Conservation (phyloP, 2,329 filamentous ascomycete species). For the Curvularia hawaiiensis region DNA sequence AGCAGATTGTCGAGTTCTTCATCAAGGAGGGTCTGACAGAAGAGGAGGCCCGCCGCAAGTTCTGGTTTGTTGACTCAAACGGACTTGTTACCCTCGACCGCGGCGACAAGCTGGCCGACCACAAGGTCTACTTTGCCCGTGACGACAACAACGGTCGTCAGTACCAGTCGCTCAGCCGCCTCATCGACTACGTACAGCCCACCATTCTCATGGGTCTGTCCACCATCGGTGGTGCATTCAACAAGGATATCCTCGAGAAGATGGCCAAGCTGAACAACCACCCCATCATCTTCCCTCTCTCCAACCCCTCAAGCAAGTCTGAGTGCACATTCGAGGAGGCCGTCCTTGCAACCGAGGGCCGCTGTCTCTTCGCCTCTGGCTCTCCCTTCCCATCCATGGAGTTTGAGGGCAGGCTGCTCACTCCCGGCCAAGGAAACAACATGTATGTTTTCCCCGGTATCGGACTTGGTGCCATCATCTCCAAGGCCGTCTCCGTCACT, state of each 20-base stretch:
- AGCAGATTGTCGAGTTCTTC: slow-evolving; percentile 97
- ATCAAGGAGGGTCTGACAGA: slow-evolving; percentile 89
- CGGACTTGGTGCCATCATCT: slow-evolving; percentile 88
- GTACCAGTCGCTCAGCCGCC: slow-evolving; percentile 80
- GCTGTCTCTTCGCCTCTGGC: slow-evolving; percentile 90
- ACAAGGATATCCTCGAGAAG: slow-evolving; percentile 75
- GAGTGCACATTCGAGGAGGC: slow-evolving; percentile 98
- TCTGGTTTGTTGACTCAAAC: slow-evolving; percentile 97
- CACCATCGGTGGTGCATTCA: slow-evolving; percentile 94
- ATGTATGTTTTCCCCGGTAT: slow-evolving; percentile 97
- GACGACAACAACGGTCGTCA: slow-evolving; percentile 69
- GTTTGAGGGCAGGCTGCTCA: slow-evolving; percentile 52
- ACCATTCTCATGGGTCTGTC: slow-evolving; percentile 94
- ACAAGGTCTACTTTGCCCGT: slow-evolving; percentile 74
- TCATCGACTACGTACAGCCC: slow-evolving; percentile 93
- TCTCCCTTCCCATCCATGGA: slow-evolving; percentile 81
- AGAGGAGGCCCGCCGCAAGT: slow-evolving; percentile 84
- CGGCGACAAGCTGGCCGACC: slow-evolving; percentile 90
- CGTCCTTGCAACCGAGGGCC: slow-evolving; percentile 86
- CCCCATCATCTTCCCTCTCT: slow-evolving; percentile 84
- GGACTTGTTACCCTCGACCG: slow-evolving; percentile 93
- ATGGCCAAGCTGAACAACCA: slow-evolving; percentile 68
- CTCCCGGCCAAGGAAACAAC: slow-evolving; percentile 72
- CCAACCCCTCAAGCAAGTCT: slow-evolving; percentile 94
- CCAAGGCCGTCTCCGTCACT: slow-evolving; percentile 84